Conservation (phyloP, 169 alveolate species). For the Plasmodium coatneyi region DNA sequence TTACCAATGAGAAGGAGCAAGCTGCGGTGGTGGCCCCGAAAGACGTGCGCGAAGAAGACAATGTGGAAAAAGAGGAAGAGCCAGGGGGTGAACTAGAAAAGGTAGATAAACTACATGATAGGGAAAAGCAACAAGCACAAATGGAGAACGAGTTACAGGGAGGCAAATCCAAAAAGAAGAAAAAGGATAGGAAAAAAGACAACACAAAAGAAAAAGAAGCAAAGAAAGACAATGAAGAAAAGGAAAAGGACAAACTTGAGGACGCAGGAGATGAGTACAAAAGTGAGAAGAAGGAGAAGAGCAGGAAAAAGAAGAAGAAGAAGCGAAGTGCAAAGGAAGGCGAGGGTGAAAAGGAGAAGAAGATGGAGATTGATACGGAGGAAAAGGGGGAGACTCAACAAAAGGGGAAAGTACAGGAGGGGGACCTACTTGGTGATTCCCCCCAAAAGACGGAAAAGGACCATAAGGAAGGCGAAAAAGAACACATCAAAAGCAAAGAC, state of each 20-base stretch:
- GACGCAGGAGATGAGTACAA: background rate
- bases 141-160: background rate
- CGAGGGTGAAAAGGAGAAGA: background rate
- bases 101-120: background rate
- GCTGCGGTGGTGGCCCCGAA: background rate
- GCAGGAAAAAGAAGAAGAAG: background rate
- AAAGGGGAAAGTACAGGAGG: constrained; percentile 6
- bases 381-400: background rate
- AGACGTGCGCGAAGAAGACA: background rate
- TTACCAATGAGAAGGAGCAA: constrained; percentile 3
- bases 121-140: background rate
- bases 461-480: background rate
- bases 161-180: background rate
- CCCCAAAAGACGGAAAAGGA: background rate
- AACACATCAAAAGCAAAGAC: background rate
- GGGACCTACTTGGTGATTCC: background rate
- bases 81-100: background rate
- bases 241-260: background rate
- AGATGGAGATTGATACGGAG: background rate
- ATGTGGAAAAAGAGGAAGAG: background rate
- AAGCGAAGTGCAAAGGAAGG: background rate
- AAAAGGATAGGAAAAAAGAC: background rate
- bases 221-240: background rate
- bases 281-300: background rate
- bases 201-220: background rate